Base-by-base conservation (phyloP, 75 land plant species). In the Chamaecyparis obtusa region DNA sequence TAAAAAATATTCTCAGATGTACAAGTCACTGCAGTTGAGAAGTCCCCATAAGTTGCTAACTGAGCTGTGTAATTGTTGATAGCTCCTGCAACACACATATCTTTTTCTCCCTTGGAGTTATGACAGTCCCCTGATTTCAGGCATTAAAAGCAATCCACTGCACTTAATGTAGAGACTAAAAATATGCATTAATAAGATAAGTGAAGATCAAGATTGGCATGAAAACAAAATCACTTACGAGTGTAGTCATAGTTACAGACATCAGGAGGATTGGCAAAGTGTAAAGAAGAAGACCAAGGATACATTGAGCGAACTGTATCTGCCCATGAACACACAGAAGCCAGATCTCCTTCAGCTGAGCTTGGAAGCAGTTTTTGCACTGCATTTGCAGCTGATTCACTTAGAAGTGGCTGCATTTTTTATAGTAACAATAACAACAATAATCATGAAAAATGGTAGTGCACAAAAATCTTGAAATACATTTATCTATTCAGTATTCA, bases 241-340 rank as follows among this genome's bases (percentile, higher is more conserved):
- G 86, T 54, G 41, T 92, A 92, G 43, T 90, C 44, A 86, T 83
- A 93, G 21, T 75, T 69, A 80, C 93, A 90, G 49, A 76, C 57
- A 69, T 81, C 93, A 3, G 94, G 94, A 11, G 94, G 92, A 84
- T 93, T 85, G 33, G 90, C 83, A 41, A 86, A 94, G 41, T 94
- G 95, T 1, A 94, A 86, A 32, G 91, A 85, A 81, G 88, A 76
- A 2, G 91, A 86, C 87, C 89, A 94, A 21, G 84, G 90, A 48
- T 80, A 88, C 37, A 27, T 86, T 86, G 87, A 83, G 27, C 87
- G 83, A 30, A 93, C 19, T 24, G 93, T 88, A 67, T 94, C 95
- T 10, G 95, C 86, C 95, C 95, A 94, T 2, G 94, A 87, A 78
- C 95, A 94, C 2, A 93, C 72, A 9, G 86, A 84, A 7, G 94